Evolutionary conservation across 345 rosid genomes (phyloP).

Genomic region (Anacardium occidentale): DNA sequence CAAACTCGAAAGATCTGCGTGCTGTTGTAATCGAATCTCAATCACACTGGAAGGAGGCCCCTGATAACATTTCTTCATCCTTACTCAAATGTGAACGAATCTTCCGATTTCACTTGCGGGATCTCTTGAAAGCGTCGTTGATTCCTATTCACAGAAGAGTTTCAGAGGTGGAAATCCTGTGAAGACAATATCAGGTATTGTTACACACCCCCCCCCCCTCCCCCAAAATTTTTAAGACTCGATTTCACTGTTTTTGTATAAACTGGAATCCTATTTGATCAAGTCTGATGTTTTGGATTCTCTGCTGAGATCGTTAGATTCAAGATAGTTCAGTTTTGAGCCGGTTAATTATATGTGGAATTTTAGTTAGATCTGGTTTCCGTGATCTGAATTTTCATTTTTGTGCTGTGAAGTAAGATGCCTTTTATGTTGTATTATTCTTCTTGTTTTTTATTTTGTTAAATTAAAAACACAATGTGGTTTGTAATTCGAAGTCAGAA

Average conservation of each 20-base stretch:
- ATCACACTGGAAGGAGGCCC: neutral
- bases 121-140: neutral
- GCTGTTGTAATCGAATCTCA: neutral
- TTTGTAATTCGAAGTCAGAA: neutral
- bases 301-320: slow-evolving; percentile 11
- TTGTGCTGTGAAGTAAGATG: neutral
- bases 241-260: neutral
- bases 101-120: neutral
- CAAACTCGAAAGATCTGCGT: slow-evolving; percentile 9
- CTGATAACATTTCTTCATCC: neutral
- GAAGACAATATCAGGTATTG: slow-evolving; percentile 4
- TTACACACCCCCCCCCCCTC: no score
- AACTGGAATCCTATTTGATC: neutral
- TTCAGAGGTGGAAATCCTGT: neutral
- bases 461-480: no score
- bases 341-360: neutral
- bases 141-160: neutral
- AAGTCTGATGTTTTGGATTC: slow-evolving; percentile 1
- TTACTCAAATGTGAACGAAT: neutral
- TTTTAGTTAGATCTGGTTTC: slow-evolving; percentile 16
- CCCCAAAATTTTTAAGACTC: neutral
- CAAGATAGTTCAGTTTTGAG: neutral
- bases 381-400: neutral
- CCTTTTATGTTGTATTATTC: neutral
- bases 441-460: no score